A percentile compares a stretch with the other conserved stretches of the same genome.
Evolutionary conservation across 768 basidiomycete genomes (phyloP).

Genomic region (Zangia roseola): DNA sequence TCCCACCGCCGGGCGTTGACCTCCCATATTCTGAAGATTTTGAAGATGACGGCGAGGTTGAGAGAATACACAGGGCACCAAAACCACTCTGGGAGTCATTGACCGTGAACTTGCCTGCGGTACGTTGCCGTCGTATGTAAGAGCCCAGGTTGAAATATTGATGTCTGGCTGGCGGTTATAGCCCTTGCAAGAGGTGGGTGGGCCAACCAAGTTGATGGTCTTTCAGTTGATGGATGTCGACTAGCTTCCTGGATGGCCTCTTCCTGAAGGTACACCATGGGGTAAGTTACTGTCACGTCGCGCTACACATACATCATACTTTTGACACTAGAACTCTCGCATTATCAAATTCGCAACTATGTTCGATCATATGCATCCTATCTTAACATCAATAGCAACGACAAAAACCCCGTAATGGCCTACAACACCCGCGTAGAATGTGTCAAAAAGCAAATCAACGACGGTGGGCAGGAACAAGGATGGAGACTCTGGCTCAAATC

Average conservation of each 20-base stretch:
- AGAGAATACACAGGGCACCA: constrained; percentile 8
- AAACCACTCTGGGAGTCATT: constrained; percentile 18
- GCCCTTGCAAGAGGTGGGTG: not conserved
- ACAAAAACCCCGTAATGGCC: constrained; percentile 36
- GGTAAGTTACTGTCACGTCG: not conserved
- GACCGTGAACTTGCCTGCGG: constrained; percentile 8
- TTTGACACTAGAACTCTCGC: constrained; percentile 30
- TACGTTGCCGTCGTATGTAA: not conserved
- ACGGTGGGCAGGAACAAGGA: constrained; percentile 30
- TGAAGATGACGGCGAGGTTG: constrained; percentile 3
- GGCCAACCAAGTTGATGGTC: too few species aligned
- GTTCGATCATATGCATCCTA: constrained; percentile 42
- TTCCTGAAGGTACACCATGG: constrained; percentile 14
- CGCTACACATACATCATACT: not conserved
- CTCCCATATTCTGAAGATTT: constrained; percentile 13
- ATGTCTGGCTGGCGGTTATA: too few species aligned
- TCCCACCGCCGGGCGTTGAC: constrained; percentile 3
- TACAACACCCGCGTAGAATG: constrained; percentile 51
- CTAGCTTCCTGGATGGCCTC: constrained; percentile 14
- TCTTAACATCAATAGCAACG: constrained; percentile 43
- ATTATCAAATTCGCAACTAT: constrained; percentile 37
- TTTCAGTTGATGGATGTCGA: too few species aligned
- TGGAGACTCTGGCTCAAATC: constrained; percentile 38
- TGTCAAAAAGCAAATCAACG: constrained; percentile 38
- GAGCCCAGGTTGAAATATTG: too few species aligned